These are phyloP conservation scores for Botrytis aclada DNA, from an alignment of 2,329 filamentous ascomycete genomes.

Conservation along the genomic window DNA sequence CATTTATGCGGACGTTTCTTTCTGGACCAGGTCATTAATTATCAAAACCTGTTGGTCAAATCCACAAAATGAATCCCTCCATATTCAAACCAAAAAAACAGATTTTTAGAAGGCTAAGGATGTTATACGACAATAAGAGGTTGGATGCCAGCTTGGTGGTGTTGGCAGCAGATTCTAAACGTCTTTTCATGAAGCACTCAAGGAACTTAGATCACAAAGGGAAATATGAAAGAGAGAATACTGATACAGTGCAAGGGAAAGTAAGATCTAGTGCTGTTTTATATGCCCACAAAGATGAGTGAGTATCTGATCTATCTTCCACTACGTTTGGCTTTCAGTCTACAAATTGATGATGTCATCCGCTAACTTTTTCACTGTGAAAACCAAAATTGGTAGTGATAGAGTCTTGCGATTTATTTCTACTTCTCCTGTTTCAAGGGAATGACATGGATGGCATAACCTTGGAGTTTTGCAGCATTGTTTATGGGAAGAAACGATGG, in stretches of 20 bases:
- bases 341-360: not conserved
- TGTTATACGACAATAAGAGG: not conserved
- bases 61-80: not conserved
- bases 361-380: not conserved
- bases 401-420: not conserved
- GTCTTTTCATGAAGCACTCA: no score
- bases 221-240: not conserved
- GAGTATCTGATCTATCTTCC: no score
- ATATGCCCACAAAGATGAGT: not conserved
- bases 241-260: accelerated
- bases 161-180: no score
- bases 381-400: not conserved
- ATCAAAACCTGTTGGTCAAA: accelerated
- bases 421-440: not conserved
- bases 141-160: no score
- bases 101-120: accelerated
- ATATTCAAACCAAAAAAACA: not conserved
- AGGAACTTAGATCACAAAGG: not conserved
- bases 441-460: not conserved
- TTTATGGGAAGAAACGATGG: not conserved
- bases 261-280: not conserved
- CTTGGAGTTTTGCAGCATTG: not conserved
- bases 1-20: not conserved
- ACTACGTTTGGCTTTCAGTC: not conserved
- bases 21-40: no score